Evolutionary conservation across 1,139 yeast genomes (phyloP), one percentile per base, ranked within the genome.

Genomic region (Taiozyma onychis): DNA sequence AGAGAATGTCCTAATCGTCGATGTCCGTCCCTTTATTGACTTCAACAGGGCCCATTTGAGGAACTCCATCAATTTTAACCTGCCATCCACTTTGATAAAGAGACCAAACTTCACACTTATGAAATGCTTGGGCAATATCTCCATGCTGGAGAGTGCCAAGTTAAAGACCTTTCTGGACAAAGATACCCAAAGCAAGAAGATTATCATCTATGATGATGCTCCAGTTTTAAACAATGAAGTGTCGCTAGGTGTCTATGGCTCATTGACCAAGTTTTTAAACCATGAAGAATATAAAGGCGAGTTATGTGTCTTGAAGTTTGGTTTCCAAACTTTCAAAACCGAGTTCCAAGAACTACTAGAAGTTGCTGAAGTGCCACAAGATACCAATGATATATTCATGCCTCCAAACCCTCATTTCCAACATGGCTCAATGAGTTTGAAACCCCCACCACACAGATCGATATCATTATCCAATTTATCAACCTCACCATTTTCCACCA

Each of bases 81-180:
- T 88, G 26, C 96, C 96, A 2, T 81, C 93, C 21, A 88, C 96
- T 1, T 71, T 88, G 45, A 69, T 88, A 56, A 85, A 85, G 62
- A 76, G 96, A 54, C 73, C 79, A 39, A 81, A 79, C 52, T 87
- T 84, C 61, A 77, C 78, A 18, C 69, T 87, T 57, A 70, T 50
- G 68, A 84, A 57, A 77, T 64, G 67, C 58, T 45, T 71, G 22
- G 64, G 60, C 42, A 69, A 65, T 53, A 54, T 66, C 50, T 62
- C 70, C 2, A 45, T 57, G 4, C 46, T 62, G 45, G 83, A 78
- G 49, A 72, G 71, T 56, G 45, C 50, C 5, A 57, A 53, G 22
- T 47, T 68, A 14, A 51, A 52, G 8, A 50, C 60, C 32, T 60
- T 57, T 46, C 49, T 64, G 34, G 51, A 49, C 13, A 16, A n/a